Percentiles rank a stretch among this genome's conserved stretches.
These are phyloP conservation scores for Pseudopyricularia cyperi DNA, from an alignment of 2,329 filamentous ascomycete species.

Conservation along the genomic window DNA sequence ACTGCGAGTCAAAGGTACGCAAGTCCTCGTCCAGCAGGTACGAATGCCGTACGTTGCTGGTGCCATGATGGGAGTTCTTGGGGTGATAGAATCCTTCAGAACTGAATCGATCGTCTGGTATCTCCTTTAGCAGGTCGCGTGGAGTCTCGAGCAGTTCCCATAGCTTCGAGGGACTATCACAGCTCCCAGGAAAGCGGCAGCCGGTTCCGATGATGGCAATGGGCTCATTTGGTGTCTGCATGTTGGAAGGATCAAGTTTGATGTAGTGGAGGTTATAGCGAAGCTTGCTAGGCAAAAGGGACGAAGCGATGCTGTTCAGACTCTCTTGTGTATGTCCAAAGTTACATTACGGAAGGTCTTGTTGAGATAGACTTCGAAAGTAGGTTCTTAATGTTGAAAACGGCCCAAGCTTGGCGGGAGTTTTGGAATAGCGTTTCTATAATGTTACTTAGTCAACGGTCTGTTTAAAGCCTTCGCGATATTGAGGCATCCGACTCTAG, in stretches of 20 bases:
- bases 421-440: too few relatives aligned
- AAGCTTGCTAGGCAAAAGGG: background rate
- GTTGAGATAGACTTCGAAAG: too few relatives aligned
- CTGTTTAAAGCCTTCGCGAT: too few relatives aligned
- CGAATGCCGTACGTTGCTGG: slow-evolving; percentile 15
- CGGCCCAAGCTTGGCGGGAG: too few relatives aligned
- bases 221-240: slow-evolving; percentile 4
- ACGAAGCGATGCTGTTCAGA: too few relatives aligned
- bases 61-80: slow-evolving; percentile 13
- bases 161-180: slow-evolving; percentile 15
- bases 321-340: too few relatives aligned
- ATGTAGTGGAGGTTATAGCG: background rate
- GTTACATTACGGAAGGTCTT: too few relatives aligned
- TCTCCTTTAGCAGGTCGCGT: slow-evolving; percentile 12
- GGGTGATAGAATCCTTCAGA: slow-evolving; percentile 17
- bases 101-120: slow-evolving; percentile 18
- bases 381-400: too few relatives aligned
- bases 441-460: too few relatives aligned
- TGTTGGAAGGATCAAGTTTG: background rate
- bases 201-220: slow-evolving; percentile 19
- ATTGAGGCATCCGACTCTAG: too few relatives aligned
- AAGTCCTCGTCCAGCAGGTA: background rate
- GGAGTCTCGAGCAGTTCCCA: slow-evolving; percentile 14
- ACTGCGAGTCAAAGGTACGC: slow-evolving; percentile 16
- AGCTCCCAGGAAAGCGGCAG: slow-evolving; percentile 15